Conservation (phyloP, 257 asterid species). For the Solanum ahanhuiri region DNA sequence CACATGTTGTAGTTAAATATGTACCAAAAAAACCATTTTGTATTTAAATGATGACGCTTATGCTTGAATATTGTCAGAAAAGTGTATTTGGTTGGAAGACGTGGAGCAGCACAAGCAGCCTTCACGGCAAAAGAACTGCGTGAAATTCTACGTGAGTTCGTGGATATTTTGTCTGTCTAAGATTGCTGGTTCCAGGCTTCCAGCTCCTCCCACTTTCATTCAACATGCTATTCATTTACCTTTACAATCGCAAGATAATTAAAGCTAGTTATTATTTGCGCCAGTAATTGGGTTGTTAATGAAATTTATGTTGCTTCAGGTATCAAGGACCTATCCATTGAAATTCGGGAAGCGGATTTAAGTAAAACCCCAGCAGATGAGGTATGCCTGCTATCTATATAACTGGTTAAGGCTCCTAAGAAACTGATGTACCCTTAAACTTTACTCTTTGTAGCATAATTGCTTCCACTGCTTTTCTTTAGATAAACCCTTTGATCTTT, state of each 20-base stretch:
- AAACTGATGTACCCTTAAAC: neutral
- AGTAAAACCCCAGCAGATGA: constrained; percentile 63
- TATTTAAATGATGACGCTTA: neutral
- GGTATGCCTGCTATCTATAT: constrained; percentile 25
- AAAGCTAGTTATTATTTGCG: neutral
- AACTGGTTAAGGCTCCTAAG: neutral
- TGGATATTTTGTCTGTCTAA: neutral
- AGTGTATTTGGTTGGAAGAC: constrained; percentile 92
- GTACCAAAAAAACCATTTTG: neutral
- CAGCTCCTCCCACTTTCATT: neutral
- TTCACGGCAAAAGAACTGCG: constrained; percentile 93
- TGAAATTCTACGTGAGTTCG: constrained; percentile 59
- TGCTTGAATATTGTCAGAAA: constrained; percentile 38
- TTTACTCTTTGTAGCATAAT: neutral
- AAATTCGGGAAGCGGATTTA: constrained; percentile 52
- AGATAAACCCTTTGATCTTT: neutral
- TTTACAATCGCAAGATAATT: neutral
- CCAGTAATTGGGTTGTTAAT: neutral
- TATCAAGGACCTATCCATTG: constrained; percentile 44
- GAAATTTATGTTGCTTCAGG: constrained; percentile 33
- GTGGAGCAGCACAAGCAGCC: constrained; percentile 96
- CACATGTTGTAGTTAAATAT: neutral
- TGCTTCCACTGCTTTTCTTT: neutral
- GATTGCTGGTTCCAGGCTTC: neutral
- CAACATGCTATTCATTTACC: neutral